Conservation (phyloP, 2,329 filamentous ascomycete genomes). For the Ophiostoma perfectum region DNA sequence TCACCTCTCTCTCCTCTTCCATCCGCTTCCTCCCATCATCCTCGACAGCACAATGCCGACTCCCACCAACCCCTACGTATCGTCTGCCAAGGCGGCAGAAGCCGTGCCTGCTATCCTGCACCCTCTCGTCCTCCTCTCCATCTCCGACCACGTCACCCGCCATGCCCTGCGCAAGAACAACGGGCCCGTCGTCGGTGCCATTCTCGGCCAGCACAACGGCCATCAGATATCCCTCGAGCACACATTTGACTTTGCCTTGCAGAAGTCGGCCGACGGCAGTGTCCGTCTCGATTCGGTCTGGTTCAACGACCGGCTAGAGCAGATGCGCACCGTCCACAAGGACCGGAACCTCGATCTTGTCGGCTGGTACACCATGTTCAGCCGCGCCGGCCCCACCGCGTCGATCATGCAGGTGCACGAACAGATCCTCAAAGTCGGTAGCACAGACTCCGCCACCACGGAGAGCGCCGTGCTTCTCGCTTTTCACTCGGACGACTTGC, state of each 20-base stretch:
- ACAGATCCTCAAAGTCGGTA: constrained; percentile 67
- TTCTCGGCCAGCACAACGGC: constrained; percentile 89
- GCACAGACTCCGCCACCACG: constrained; percentile 67
- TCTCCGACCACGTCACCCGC: constrained; percentile 93
- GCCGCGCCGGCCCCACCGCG: constrained; percentile 63
- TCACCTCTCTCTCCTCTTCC: background rate
- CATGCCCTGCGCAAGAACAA: constrained; percentile 71
- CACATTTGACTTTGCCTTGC: constrained; percentile 75
- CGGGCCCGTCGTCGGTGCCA: constrained; percentile 74
- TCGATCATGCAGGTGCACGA: constrained; percentile 69
- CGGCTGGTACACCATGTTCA: constrained; percentile 82
- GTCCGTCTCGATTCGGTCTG: constrained; percentile 61
- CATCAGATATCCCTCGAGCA: constrained; percentile 87
- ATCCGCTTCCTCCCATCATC: background rate
- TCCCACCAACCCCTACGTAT: constrained; percentile 56
- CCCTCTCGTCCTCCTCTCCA: constrained; percentile 88
- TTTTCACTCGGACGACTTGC: constrained; percentile 66
- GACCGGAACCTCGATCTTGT: constrained; percentile 76
- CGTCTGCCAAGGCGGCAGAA: constrained; percentile 62
- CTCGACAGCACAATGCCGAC: background rate
- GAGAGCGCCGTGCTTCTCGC: constrained; percentile 79
- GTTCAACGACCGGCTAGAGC: constrained; percentile 70
- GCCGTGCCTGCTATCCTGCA: constrained; percentile 80
- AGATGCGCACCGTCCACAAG: constrained; percentile 81
- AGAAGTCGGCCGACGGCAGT: constrained; percentile 44